Conservation (phyloP, 257 asterid genomes). For the Primulina huaijiensis region DNA sequence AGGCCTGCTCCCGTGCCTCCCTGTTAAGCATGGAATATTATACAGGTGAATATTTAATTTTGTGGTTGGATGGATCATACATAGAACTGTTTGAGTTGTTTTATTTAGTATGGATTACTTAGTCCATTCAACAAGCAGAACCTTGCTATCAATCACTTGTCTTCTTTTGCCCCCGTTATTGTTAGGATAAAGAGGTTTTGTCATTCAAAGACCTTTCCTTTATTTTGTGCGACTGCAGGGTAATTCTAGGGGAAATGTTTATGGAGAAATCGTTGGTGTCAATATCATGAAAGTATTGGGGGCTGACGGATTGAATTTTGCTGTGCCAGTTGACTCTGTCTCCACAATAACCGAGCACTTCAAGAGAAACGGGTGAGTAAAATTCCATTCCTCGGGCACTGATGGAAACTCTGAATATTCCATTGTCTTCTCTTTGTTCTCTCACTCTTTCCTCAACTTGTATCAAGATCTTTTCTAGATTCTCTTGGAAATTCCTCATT, state of each 20-base stretch:
- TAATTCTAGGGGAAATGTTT: slow-evolving; percentile 85
- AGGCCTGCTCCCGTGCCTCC: slow-evolving; percentile 32
- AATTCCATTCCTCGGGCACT: neutral
- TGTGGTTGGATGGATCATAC: slow-evolving; percentile 10
- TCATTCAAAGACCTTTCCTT: slow-evolving; percentile 12
- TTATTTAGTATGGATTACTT: slow-evolving; percentile 4
- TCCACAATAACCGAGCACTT: slow-evolving; percentile 71
- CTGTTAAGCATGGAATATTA: neutral
- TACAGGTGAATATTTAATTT: neutral
- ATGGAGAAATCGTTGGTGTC: slow-evolving; percentile 86
- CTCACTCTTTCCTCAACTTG: neutral
- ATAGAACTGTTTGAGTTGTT: slow-evolving; percentile 1
- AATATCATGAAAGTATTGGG: slow-evolving; percentile 71
- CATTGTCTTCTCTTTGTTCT: neutral
- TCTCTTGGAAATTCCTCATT: no score
- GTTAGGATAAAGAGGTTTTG: slow-evolving; percentile 19
- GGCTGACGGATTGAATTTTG: slow-evolving; percentile 82
- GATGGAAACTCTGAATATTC: neutral
- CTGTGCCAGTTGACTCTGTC: slow-evolving; percentile 81
- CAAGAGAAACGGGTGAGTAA: slow-evolving; percentile 59
- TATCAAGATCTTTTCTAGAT: no score
- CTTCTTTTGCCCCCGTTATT: slow-evolving; percentile 12
- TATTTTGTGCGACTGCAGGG: slow-evolving; percentile 51
- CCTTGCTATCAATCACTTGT: neutral
- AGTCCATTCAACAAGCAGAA: slow-evolving; percentile 9